Percentiles rank a stretch among this genome's conserved stretches.
phyloP scores from a whole-genome alignment of 225 moss, liverwort and hornwort genomes.

The Sphagnum contortum region DNA sequence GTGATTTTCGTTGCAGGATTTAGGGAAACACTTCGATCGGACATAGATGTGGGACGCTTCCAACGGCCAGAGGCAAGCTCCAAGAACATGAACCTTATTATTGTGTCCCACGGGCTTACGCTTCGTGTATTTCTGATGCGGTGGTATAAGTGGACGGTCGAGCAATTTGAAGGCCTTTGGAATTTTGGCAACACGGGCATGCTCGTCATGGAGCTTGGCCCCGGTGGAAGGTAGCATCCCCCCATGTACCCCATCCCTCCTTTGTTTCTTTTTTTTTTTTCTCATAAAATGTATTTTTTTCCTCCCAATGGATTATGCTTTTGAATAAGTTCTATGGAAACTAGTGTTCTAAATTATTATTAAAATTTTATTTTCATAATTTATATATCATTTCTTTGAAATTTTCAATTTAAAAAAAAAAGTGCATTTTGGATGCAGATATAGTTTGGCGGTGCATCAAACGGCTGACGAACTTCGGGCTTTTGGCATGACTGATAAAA shows the following conservation, averaged over 20 bases:
- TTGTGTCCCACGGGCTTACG: slow-evolving; percentile 52
- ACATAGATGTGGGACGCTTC: slow-evolving; percentile 50
- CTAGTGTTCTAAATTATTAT: neutral
- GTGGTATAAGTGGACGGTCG: slow-evolving; percentile 57
- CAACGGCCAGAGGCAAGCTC: slow-evolving; percentile 30
- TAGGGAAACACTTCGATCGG: slow-evolving; percentile 43
- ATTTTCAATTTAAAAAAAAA: neutral
- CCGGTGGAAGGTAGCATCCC: slow-evolving; percentile 40
- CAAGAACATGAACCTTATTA: slow-evolving; percentile 46
- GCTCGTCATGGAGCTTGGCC: slow-evolving; percentile 57
- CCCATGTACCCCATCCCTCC: neutral
- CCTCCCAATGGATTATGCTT: too few species aligned
- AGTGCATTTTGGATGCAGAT: slow-evolving; percentile 13
- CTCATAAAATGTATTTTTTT: neutral
- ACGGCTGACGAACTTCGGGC: slow-evolving; percentile 33
- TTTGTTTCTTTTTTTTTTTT: neutral
- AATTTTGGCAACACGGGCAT: slow-evolving; percentile 53
- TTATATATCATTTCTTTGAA: neutral
- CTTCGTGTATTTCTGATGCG: slow-evolving; percentile 49
- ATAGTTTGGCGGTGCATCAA: slow-evolving; percentile 43
- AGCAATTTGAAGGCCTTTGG: slow-evolving; percentile 50
- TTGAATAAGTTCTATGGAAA: neutral
- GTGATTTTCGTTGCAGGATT: slow-evolving; percentile 22
- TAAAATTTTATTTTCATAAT: neutral
- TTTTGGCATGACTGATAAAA: slow-evolving; percentile 55